phyloP scores from a whole-genome alignment of 805 yeast species.

The Aciculoconidium aculeatum region DNA sequence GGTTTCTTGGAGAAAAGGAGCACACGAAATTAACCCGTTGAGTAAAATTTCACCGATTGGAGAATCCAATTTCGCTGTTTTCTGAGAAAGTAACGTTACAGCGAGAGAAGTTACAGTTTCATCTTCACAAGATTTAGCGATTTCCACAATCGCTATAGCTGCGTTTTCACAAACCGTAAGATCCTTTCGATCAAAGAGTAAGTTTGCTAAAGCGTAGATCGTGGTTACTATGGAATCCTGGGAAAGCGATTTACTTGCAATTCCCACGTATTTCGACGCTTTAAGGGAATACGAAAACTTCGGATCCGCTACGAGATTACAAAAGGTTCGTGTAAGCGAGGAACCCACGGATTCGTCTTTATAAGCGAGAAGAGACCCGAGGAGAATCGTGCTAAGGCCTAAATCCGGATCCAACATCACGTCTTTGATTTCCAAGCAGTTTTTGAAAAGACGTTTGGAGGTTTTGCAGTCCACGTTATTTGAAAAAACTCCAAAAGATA shows the following conservation, averaged over 20 bases:
- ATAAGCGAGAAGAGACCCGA: slow-evolving; percentile 51
- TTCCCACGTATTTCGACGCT: slow-evolving; percentile 55
- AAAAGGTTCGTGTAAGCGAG: slow-evolving; percentile 37
- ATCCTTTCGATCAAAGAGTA: slow-evolving; percentile 40
- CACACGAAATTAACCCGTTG: slow-evolving; percentile 57
- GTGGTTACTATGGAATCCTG: slow-evolving; percentile 82
- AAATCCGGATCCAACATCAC: slow-evolving; percentile 49
- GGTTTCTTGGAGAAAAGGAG: slow-evolving; percentile 53
- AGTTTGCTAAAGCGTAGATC: slow-evolving; percentile 75
- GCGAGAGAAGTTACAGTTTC: slow-evolving; percentile 71
- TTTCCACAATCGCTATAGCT: slow-evolving; percentile 58
- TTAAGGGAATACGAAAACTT: slow-evolving; percentile 46
- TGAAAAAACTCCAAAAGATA: slow-evolving; percentile 49
- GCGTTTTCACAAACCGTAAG: slow-evolving; percentile 55
- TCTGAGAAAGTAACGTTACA: slow-evolving; percentile 77
- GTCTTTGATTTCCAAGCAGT: slow-evolving; percentile 46
- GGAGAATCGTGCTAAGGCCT: slow-evolving; percentile 45
- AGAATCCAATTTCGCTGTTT: slow-evolving; percentile 44
- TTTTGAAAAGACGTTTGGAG: slow-evolving; percentile 42
- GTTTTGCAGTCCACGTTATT: slow-evolving; percentile 40
- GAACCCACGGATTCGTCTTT: slow-evolving; percentile 35
- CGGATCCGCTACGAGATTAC: slow-evolving; percentile 53
- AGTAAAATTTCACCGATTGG: slow-evolving; percentile 52
- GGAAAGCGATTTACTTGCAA: slow-evolving; percentile 60
- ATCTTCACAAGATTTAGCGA: slow-evolving; percentile 63